A percentile compares a stretch with the other conserved stretches of the same genome.
These are phyloP conservation scores for Penicillium soppii DNA, from an alignment of 495 filamentous ascomycete species.

Conservation along the genomic window DNA sequence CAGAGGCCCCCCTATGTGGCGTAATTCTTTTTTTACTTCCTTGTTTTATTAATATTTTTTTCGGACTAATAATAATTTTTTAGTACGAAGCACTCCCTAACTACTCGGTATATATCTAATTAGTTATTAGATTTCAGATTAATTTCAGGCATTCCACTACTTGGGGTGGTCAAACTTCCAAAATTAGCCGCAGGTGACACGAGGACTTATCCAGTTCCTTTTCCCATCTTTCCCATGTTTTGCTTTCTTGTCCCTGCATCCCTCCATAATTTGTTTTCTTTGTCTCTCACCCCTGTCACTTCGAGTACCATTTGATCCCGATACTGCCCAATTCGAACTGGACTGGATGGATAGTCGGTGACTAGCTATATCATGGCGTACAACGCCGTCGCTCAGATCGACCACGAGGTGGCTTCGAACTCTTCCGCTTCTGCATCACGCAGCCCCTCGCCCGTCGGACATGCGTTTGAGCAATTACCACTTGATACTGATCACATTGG, in stretches of 20 bases:
- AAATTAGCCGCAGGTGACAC: background rate
- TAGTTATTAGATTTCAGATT: too few relatives aligned
- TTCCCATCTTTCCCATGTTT: background rate
- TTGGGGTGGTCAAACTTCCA: background rate
- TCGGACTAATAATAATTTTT: too few relatives aligned
- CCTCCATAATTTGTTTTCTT: background rate
- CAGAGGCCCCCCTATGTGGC: background rate
- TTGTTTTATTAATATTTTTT: background rate
- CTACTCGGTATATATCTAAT: too few relatives aligned
- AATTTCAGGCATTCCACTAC: constrained; percentile 1
- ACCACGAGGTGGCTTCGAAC: constrained; percentile 40
- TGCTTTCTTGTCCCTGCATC: background rate
- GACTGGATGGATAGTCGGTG: constrained; percentile 9
- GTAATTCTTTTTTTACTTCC: background rate
- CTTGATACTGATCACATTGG: constrained; percentile 28
- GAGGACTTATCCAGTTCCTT: background rate
- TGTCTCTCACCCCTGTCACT: constrained; percentile 1
- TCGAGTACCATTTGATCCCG: background rate
- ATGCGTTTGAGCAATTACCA: constrained; percentile 29
- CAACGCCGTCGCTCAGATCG: constrained; percentile 45
- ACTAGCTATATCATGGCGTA: constrained; percentile 40
- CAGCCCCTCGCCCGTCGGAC: constrained; percentile 25
- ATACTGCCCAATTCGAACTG: background rate
- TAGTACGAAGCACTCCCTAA: too few relatives aligned
- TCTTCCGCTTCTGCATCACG: constrained; percentile 36